Evolutionary conservation across 2,329 filamentous ascomycete species (phyloP).

Genomic region (Aspergillus sp.): DNA sequence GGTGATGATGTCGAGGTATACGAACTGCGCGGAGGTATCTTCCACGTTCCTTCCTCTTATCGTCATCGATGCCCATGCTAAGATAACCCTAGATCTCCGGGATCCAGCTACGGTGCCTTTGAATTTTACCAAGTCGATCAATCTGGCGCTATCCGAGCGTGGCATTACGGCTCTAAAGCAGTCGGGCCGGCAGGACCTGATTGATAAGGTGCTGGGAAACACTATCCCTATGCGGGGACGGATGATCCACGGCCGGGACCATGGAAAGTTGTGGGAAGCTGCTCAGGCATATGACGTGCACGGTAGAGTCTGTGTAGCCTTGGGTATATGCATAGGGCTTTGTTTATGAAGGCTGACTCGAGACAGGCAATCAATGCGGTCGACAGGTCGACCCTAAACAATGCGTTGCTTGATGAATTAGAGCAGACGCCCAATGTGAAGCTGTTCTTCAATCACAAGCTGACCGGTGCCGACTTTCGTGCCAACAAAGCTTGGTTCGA

Average conservation of each 20-base stretch:
- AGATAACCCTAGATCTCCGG: conserved; percentile 62
- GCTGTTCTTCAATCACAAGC: conserved; percentile 86
- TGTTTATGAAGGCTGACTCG: conserved; percentile 5
- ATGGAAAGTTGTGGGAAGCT: conserved; percentile 62
- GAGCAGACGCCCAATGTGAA: conserved; percentile 81
- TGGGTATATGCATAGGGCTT: too few species aligned
- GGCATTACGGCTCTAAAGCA: conserved; percentile 81
- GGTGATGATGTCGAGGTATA: conserved; percentile 90
- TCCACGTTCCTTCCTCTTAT: not conserved
- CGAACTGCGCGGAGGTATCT: conserved; percentile 75
- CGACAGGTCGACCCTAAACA: conserved; percentile 77
- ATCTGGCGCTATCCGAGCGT: conserved; percentile 85
- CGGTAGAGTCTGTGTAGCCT: conserved; percentile 44
- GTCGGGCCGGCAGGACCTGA: conserved; percentile 57
- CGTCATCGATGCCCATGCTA: not conserved
- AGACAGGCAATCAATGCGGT: conserved; percentile 71
- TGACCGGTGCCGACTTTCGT: conserved; percentile 80
- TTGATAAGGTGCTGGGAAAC: conserved; percentile 64
- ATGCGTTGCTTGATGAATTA: conserved; percentile 71
- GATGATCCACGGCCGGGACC: conserved; percentile 77
- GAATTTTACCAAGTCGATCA: conserved; percentile 98
- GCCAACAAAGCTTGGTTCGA: conserved; percentile 83
- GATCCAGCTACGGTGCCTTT: conserved; percentile 73
- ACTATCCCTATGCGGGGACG: conserved; percentile 92
- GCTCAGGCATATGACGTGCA: conserved; percentile 87